A percentile compares a stretch with the other conserved stretches of the same genome.
Conservation (phyloP, 306 rosid species). For the Trifolium pratense region DNA sequence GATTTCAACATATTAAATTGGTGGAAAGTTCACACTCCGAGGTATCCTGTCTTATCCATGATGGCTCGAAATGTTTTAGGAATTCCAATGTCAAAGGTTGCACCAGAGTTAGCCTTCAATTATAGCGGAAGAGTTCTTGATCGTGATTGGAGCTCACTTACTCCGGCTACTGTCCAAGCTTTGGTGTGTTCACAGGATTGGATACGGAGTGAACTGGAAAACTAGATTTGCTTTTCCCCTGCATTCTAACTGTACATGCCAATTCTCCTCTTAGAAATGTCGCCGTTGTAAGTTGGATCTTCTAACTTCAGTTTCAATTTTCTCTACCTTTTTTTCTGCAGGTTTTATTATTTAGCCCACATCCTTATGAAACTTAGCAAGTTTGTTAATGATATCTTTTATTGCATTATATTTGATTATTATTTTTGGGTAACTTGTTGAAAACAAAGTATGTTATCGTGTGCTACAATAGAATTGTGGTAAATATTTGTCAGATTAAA, state of each 20-base stretch:
- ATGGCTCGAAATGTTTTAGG: constrained; percentile 94
- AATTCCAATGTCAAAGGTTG: constrained; percentile 79
- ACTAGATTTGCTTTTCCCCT: constrained; percentile 46
- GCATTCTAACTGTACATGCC: constrained; percentile 49
- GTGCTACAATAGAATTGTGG: neutral
- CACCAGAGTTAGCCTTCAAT: constrained; percentile 64
- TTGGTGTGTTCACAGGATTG: constrained; percentile 96
- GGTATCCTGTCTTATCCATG: constrained; percentile 94
- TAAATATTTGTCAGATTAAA: constrained; percentile 16
- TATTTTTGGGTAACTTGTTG: constrained; percentile 23
- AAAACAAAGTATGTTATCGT: constrained; percentile 13
- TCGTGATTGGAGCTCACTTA: constrained; percentile 79
- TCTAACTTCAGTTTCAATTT: constrained; percentile 43
- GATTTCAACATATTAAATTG: constrained; percentile 85
- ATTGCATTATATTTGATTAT: constrained; percentile 8
- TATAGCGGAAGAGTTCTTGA: constrained; percentile 63
- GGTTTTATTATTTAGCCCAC: constrained; percentile 34
- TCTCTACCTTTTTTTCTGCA: constrained; percentile 20
- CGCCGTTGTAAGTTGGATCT: constrained; percentile 43
- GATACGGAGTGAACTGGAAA: constrained; percentile 92
- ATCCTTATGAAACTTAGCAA: constrained; percentile 37
- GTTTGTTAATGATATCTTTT: constrained; percentile 35
- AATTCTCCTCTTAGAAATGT: constrained; percentile 38
- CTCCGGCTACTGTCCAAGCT: constrained; percentile 78
- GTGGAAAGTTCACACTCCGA: constrained; percentile 98